Evolutionary conservation across 2,329 filamentous ascomycete genomes (phyloP).

Genomic region (Mycogone perniciosa): DNA sequence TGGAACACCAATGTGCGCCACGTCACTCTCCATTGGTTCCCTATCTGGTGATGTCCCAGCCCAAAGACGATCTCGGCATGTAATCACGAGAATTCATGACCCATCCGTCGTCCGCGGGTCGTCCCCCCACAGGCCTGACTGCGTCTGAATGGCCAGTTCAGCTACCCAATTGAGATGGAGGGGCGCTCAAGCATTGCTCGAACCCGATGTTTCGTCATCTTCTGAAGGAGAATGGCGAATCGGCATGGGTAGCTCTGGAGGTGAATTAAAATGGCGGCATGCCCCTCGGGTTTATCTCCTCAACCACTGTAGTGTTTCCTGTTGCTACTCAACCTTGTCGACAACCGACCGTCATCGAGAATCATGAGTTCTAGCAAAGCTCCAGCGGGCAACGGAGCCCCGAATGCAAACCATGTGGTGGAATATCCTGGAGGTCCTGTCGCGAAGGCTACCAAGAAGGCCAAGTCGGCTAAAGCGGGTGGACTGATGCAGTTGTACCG

Average conservation of each 20-base stretch:
- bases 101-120: constrained; percentile 8
- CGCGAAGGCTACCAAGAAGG: constrained; percentile 9
- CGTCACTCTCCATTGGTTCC: constrained; percentile 5
- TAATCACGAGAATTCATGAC: constrained; percentile 1
- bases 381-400: constrained; percentile 11
- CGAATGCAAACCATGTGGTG: constrained; percentile 19
- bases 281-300: not conserved
- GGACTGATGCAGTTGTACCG: constrained; percentile 29
- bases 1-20: constrained; percentile 4
- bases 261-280: constrained; percentile 7
- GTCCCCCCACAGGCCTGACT: constrained; percentile 3
- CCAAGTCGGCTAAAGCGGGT: constrained; percentile 11
- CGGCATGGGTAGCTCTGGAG: not conserved
- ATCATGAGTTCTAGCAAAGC: constrained; percentile 19
- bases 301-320: not conserved
- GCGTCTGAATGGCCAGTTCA: constrained; percentile 5
- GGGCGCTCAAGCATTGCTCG: not conserved
- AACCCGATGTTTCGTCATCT: not conserved
- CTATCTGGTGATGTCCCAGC: not conserved
- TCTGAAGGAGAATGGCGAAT: not conserved
- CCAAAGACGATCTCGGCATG: constrained; percentile 10
- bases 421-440: constrained; percentile 9
- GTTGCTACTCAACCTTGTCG: not conserved
- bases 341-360: constrained; percentile 6
- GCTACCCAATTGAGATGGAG: not conserved